Evolutionary conservation across 345 rosid genomes (phyloP).

Genomic region (Nasturtium officinale): DNA sequence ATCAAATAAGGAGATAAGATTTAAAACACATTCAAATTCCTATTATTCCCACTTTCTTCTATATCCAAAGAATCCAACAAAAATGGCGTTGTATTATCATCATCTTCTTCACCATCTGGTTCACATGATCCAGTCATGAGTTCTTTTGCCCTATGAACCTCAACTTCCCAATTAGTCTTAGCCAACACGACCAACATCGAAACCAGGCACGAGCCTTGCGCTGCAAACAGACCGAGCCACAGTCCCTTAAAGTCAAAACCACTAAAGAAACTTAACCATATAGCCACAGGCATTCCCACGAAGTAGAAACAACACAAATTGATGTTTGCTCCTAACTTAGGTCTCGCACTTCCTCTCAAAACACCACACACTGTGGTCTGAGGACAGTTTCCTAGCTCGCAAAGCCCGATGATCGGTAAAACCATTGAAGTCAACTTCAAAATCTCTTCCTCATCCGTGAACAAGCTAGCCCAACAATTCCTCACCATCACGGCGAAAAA

Average conservation of each 20-base stretch:
- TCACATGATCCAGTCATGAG: conserved; percentile 46
- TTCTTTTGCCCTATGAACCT: conserved; percentile 60
- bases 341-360: conserved; percentile 81
- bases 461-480: conserved; percentile 71
- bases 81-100: conserved; percentile 24
- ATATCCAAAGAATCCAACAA: conserved; percentile 41
- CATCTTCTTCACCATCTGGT: conserved; percentile 24
- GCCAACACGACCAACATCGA: conserved; percentile 64
- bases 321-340: conserved; percentile 78
- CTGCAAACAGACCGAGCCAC: conserved; percentile 85
- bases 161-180: conserved; percentile 67
- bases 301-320: conserved; percentile 83
- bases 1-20: conserved; percentile 22
- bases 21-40: conserved; percentile 31
- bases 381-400: conserved; percentile 92
- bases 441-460: conserved; percentile 67
- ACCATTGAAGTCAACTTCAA: conserved; percentile 63
- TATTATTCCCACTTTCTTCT: conserved; percentile 36
- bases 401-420: conserved; percentile 78
- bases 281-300: conserved; percentile 81
- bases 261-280: conserved; percentile 63
- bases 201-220: conserved; percentile 72
- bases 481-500: conserved; percentile 57
- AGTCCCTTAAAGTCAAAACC: conserved; percentile 73
- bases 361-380: conserved; percentile 88